A percentile compares a stretch with the other conserved stretches of the same genome.
phyloP scores from a whole-genome alignment of 2,329 filamentous ascomycete species.

The Ascochyta fabae region DNA sequence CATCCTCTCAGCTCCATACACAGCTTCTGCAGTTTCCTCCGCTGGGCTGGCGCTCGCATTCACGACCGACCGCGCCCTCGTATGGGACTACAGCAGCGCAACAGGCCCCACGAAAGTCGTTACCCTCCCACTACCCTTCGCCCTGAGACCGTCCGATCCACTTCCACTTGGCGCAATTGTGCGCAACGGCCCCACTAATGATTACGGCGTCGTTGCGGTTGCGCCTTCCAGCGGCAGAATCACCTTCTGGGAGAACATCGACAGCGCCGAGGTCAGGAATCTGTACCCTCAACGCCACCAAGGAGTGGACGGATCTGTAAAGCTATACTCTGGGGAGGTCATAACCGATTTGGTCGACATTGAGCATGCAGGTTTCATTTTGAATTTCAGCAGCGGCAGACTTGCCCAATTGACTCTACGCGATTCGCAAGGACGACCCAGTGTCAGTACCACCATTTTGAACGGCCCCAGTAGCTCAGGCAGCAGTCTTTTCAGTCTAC shows the following conservation, averaged over 20 bases:
- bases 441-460: slow-evolving; percentile 79
- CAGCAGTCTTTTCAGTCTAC: slow-evolving; percentile 82
- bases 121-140: slow-evolving; percentile 78
- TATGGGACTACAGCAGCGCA: slow-evolving; percentile 82
- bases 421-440: slow-evolving; percentile 84
- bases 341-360: slow-evolving; percentile 80
- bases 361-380: slow-evolving; percentile 84
- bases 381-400: slow-evolving; percentile 84
- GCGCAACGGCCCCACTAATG: slow-evolving; percentile 75
- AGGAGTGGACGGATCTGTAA: slow-evolving; percentile 77
- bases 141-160: slow-evolving; percentile 71
- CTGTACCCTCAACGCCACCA: slow-evolving; percentile 82
- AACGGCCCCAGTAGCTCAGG: slow-evolving; percentile 61
- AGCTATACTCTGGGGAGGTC: slow-evolving; percentile 78
- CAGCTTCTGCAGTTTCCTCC: slow-evolving; percentile 61
- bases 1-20: slow-evolving; percentile 36
- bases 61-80: slow-evolving; percentile 80
- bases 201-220: slow-evolving; percentile 85
- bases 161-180: slow-evolving; percentile 85
- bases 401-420: slow-evolving; percentile 85
- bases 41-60: slow-evolving; percentile 78
- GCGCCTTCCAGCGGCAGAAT: slow-evolving; percentile 85
- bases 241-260: slow-evolving; percentile 94
- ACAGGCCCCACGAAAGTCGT: slow-evolving; percentile 73
- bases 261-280: slow-evolving; percentile 82